Base-by-base conservation (phyloP, 2,329 filamentous ascomycete genomes). In the Teratosphaeria nubilosa region DNA sequence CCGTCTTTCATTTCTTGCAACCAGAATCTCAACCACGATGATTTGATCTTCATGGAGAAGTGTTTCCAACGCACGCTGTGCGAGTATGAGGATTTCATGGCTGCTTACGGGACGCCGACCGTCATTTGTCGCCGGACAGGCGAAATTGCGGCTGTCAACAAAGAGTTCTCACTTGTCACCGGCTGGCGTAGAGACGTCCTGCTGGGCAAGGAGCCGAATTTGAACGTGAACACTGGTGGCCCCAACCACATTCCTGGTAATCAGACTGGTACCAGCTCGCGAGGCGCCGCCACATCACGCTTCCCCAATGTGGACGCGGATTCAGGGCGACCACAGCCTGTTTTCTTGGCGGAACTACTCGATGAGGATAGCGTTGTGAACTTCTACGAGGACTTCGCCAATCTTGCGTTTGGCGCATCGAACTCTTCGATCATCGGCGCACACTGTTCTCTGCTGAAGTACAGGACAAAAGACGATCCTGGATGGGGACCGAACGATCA, bases 41-140 rank as follows among this genome's bases (percentile, higher is more conserved):
- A 99, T 72, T 78, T 97, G 30, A 86, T 99, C 24, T 96, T 97
- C 72, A 96, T 96, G 88, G 94, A 99, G 73, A 95, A 95, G 75
- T 95, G 89, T 68, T 90, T 97, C 70, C 94, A 99, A 73, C 84
- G 94, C 41, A 95, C 90, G 0, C 79, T 97, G 11, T 90, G 91
- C 69, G 91, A 96, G 70, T 95, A 95, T 68, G 90, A 97, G 70
- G 90, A 95, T 63, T 94, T 95, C 64, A 88, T 96, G 77, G 85
- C 89, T 58, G 86, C 90, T 63, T 90, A 87, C 60, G 90, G 90
- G 45, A 95, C 91, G 3, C 94, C 94, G 0, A 95, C 91, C 0
- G 85, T 99, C 59, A 90, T 97, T 27, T 95, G 90, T 69, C 85
- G 94, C 53, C 85, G 94, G 53, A 96, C 91, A 0, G 94, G 94